Percentiles rank a stretch among this genome's conserved stretches.
These are phyloP conservation scores for Batkoa obscura DNA, from an alignment of 371 early-diverging fungal species.

Conservation along the genomic window DNA sequence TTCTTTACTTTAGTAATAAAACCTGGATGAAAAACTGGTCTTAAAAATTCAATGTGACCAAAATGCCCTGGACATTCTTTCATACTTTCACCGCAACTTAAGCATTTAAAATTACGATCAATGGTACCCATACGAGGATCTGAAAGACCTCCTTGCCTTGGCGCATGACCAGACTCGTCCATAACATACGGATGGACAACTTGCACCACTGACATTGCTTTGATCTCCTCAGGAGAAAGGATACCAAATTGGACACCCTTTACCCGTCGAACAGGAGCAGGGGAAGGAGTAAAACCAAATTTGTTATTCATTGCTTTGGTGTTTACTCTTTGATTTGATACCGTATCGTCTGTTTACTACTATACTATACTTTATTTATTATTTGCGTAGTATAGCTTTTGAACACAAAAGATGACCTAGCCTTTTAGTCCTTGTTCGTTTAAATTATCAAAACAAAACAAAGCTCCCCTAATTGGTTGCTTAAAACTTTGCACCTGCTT, in stretches of 20 bases:
- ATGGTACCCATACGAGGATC: constrained; percentile 99
- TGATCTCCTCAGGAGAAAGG: constrained; percentile 83
- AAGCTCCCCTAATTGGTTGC: no score
- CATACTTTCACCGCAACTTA: constrained; percentile 93
- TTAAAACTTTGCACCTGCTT: no score
- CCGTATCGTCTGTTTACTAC: no score
- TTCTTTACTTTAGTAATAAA: constrained; percentile 87
- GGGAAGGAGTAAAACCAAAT: constrained; percentile 51
- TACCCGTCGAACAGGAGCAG: constrained; percentile 80
- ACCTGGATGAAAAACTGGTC: constrained; percentile 91
- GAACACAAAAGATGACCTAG: no score
- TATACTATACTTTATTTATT: no score
- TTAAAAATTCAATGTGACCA: constrained; percentile 97
- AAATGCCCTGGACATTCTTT: constrained; percentile 98
- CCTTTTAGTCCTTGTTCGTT: no score
- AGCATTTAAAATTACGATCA: constrained; percentile 95
- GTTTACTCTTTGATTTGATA: no score
- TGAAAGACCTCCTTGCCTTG: constrained; percentile 71
- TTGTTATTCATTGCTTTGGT: constrained; percentile 20
- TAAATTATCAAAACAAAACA: no score
- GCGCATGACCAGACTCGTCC: constrained; percentile 79
- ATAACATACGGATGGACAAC: constrained; percentile 91
- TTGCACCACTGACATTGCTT: constrained; percentile 90
- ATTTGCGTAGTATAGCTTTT: no score
- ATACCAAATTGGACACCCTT: constrained; percentile 91